A percentile compares a stretch with the other conserved stretches of the same genome.
phyloP scores from a whole-genome alignment of 768 basidiomycete species.

The Boletales sp. region DNA sequence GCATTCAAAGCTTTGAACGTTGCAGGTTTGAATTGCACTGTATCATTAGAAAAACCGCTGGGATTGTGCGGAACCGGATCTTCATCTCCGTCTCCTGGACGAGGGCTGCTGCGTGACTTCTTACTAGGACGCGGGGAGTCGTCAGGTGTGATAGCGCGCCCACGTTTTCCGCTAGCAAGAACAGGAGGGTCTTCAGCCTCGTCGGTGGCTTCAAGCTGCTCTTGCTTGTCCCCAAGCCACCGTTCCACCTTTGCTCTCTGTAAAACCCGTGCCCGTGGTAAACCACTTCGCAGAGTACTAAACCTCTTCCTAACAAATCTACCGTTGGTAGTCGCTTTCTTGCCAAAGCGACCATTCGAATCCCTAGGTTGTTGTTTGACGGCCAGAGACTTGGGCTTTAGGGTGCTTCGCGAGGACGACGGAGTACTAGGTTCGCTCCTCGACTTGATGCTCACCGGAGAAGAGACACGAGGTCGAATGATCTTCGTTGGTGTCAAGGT shows the following conservation, averaged over 20 bases:
- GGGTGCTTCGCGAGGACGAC: conserved; percentile 20
- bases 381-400: conserved; percentile 42
- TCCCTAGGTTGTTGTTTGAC: conserved; percentile 57
- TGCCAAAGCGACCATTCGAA: conserved; percentile 64
- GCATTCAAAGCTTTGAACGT: conserved; percentile 38
- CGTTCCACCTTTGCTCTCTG: conserved; percentile 41
- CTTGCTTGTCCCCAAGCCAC: conserved; percentile 32
- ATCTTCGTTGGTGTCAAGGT: conserved; percentile 9
- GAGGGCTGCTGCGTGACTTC: conserved; percentile 20
- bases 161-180: conserved; percentile 24
- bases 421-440: conserved; percentile 22
- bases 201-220: conserved; percentile 11
- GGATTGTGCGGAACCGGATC: conserved; percentile 23
- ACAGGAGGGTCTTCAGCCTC: conserved; percentile 7
- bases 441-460: conserved; percentile 20
- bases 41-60: conserved; percentile 15
- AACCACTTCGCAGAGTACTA: conserved; percentile 15
- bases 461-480: conserved; percentile 9
- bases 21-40: conserved; percentile 1
- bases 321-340: conserved; percentile 50
- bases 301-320: conserved; percentile 38
- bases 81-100: conserved; percentile 26
- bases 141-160: conserved; percentile 17
- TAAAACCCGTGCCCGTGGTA: conserved; percentile 37
- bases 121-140: conserved; percentile 26